Base-by-base conservation (phyloP, 2,329 filamentous ascomycete species). In the Myriosclerotinia curreyana region DNA sequence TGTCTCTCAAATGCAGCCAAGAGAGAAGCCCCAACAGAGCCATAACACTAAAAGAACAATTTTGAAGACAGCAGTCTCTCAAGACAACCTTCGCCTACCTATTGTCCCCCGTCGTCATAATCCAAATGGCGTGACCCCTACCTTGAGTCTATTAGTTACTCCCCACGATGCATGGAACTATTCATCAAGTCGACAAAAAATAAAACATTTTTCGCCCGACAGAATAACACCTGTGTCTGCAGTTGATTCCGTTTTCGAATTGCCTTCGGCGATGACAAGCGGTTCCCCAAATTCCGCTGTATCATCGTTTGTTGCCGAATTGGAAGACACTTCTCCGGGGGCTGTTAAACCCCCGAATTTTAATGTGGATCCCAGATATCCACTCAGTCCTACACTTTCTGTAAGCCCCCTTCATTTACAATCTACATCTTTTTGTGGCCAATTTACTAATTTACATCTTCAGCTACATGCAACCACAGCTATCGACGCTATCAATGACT, bases 161-260 rank as follows among this genome's bases (percentile, higher is more conserved):
- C 54, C 60, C 38, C 65, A 69, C 12, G 65, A 38, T 49, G 66
- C 65, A 20, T 71, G 68, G 66, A 66, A 69, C 20, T 67, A 66
- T 54, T 66, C 51, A 22, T 66, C 66, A 5, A 61, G 63, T 25
- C 62, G 64, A 65, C 66, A 65, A 44, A 62, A 62, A n/a, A 5
- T 67, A 15, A 64, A 65, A 40, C 65, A 72, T 20, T 50, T 63
- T 34, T 71, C 69, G 3, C 53, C 63, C 1, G 70, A 70, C 17
- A 60, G 50, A 15, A 25, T 36, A 17, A 69, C 67, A 8, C 70
- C 71, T 12, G 25, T 61, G 12, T 72, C 71, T 14, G 65, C 69
- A 20, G 67, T 71, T 2, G 70, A 71, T n/a, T 67, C 71, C 2
- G 59, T 72, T 12, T 72, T 72, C 46, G 70, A 72, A 38, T 56